Conservation (phyloP, 2,329 filamentous ascomycete species). For the Emergomyces orientalis region DNA sequence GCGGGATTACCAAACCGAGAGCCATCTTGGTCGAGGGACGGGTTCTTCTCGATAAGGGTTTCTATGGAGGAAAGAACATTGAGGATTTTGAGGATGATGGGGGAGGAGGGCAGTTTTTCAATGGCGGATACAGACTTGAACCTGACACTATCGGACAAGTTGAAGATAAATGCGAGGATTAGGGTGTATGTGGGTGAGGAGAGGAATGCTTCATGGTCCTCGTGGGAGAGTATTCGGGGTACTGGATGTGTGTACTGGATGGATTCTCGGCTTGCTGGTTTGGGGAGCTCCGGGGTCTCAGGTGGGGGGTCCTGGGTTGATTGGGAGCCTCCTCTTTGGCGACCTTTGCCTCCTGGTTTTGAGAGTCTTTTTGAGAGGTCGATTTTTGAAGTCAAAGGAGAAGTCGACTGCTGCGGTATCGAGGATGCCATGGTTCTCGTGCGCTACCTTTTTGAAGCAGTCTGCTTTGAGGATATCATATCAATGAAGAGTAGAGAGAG, state of each 20-base stretch:
- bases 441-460: neutral
- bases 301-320: slow-evolving; percentile 51
- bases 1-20: slow-evolving; percentile 92
- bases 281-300: slow-evolving; percentile 62
- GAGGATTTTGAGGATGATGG: slow-evolving; percentile 55
- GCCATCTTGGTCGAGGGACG: slow-evolving; percentile 75
- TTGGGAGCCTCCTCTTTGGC: slow-evolving; percentile 21
- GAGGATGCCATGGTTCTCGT: slow-evolving; percentile 15
- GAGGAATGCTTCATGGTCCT: slow-evolving; percentile 75
- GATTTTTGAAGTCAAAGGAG: slow-evolving; percentile 16
- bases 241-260: slow-evolving; percentile 58
- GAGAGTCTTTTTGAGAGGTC: slow-evolving; percentile 35
- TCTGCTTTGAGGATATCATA: neutral
- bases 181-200: slow-evolving; percentile 65
- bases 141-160: slow-evolving; percentile 69
- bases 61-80: slow-evolving; percentile 62
- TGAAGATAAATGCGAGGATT: slow-evolving; percentile 76
- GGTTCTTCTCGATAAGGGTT: slow-evolving; percentile 56
- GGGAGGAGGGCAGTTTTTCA: slow-evolving; percentile 44
- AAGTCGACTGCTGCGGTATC: slow-evolving; percentile 12
- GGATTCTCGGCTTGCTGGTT: slow-evolving; percentile 53
- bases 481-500: too few species aligned
- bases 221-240: slow-evolving; percentile 68
- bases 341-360: slow-evolving; percentile 25
- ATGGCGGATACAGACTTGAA: slow-evolving; percentile 57